Percentiles rank a stretch among this genome's conserved stretches.
phyloP scores from a whole-genome alignment of 352 stramenopile species.

The Phytophthora kernoviae region DNA sequence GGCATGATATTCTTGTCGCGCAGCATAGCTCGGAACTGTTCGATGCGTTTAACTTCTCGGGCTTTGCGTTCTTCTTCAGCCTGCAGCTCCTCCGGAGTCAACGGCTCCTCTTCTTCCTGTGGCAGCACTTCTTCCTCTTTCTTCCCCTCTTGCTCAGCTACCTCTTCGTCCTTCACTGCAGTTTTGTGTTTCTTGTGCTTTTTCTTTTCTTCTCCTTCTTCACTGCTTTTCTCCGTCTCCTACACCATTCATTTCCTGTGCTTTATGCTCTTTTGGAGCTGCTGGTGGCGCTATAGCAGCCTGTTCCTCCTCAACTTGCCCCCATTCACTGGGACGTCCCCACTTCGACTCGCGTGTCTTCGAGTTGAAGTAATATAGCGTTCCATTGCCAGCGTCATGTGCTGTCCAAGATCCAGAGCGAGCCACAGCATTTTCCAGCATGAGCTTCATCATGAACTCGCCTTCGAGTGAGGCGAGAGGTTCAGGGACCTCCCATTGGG shows the following conservation, averaged over 20 bases:
- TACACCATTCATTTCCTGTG: conserved; percentile 5
- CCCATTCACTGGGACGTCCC: conserved; percentile 75
- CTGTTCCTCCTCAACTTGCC: conserved; percentile 10
- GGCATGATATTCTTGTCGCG: conserved; percentile 88
- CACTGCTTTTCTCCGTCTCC: conserved; percentile 1
- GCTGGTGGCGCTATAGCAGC: conserved; percentile 29
- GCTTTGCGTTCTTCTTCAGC: conserved; percentile 31
- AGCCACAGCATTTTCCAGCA: conserved; percentile 73
- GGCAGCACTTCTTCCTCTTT: not conserved
- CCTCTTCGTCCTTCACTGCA: conserved; percentile 17
- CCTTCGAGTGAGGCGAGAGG: conserved; percentile 58
- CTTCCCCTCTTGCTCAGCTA: not conserved
- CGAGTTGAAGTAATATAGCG: conserved; percentile 84
- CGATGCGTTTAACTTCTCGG: conserved; percentile 52
- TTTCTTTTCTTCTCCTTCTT: conserved; percentile 27
- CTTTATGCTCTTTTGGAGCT: conserved; percentile 16
- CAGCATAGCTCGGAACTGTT: conserved; percentile 74
- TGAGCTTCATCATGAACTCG: conserved; percentile 86
- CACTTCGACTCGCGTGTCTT: conserved; percentile 71
- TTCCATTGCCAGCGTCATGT: conserved; percentile 71
- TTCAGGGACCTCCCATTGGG: conserved; percentile 61
- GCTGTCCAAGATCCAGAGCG: conserved; percentile 72
- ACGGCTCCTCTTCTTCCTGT: conserved; percentile 25
- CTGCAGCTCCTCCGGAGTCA: conserved; percentile 44
- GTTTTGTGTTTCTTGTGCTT: conserved; percentile 26